A percentile compares a stretch with the other conserved stretches of the same genome.
phyloP scores from a whole-genome alignment of 2,329 filamentous ascomycete genomes.

The Aspergillus ibericus region DNA sequence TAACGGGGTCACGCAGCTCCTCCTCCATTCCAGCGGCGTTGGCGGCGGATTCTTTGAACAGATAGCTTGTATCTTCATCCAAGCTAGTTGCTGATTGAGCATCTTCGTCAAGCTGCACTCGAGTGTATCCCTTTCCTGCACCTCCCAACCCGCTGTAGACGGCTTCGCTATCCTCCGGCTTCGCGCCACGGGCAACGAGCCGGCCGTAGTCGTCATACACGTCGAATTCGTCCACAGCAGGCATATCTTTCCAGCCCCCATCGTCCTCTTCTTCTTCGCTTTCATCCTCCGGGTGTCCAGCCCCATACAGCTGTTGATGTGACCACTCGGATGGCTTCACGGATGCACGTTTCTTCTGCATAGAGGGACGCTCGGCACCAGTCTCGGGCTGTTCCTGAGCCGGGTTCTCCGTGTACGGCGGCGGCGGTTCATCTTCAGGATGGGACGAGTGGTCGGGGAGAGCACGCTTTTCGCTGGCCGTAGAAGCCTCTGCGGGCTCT shows the following conservation, averaged over 20 bases:
- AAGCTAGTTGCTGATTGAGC: slow-evolving; percentile 90
- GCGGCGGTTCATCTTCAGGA: slow-evolving; percentile 12
- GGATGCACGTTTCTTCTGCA: slow-evolving; percentile 26
- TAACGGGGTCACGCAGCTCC: slow-evolving; percentile 78
- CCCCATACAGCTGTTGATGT: slow-evolving; percentile 72
- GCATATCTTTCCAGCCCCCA: slow-evolving; percentile 86
- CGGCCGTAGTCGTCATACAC: slow-evolving; percentile 93
- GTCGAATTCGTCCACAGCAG: slow-evolving; percentile 86
- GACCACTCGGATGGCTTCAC: slow-evolving; percentile 76
- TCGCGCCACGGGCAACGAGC: slow-evolving; percentile 77
- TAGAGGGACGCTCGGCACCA: slow-evolving; percentile 14
- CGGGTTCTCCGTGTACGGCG: slow-evolving; percentile 19
- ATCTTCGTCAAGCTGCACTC: slow-evolving; percentile 93
- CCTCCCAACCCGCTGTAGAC: slow-evolving; percentile 79
- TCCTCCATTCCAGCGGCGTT: slow-evolving; percentile 67
- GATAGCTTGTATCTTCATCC: slow-evolving; percentile 94
- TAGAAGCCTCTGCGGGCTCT: background rate
- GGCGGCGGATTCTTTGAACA: slow-evolving; percentile 74
- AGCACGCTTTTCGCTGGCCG: slow-evolving; percentile 6
- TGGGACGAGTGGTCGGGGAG: background rate
- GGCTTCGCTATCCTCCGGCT: slow-evolving; percentile 62
- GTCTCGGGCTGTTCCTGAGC: slow-evolving; percentile 5
- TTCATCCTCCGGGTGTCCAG: slow-evolving; percentile 41
- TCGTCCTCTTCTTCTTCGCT: slow-evolving; percentile 60
- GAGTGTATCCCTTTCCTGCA: slow-evolving; percentile 91